phyloP scores from a whole-genome alignment of 768 basidiomycete genomes.

The Heimioporus sp. region DNA sequence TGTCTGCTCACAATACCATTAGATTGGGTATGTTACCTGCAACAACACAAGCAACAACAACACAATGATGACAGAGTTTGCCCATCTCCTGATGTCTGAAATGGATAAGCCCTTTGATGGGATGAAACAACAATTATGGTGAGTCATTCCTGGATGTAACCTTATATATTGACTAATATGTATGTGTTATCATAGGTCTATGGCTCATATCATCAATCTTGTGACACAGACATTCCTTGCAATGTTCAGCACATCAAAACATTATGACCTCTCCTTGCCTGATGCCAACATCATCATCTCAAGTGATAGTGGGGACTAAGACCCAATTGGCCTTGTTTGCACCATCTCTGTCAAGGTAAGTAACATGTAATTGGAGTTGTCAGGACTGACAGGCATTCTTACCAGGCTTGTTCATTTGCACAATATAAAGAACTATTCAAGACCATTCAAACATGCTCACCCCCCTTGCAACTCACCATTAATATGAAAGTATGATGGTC shows the following conservation, averaged over 20 bases:
- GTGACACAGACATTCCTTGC: neutral
- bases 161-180: neutral
- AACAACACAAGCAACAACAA: slow-evolving; percentile 8
- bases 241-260: neutral
- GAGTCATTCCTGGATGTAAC: neutral
- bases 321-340: slow-evolving; percentile 1
- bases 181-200: neutral
- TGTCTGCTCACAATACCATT: too few relatives aligned
- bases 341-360: slow-evolving; percentile 5
- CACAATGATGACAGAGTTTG: slow-evolving; percentile 1
- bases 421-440: slow-evolving; percentile 5
- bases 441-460: neutral
- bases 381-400: neutral
- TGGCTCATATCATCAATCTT: slow-evolving; percentile 6
- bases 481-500: slow-evolving; percentile 9
- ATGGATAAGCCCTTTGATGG: neutral
- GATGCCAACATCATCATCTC: neutral
- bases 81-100: slow-evolving; percentile 10
- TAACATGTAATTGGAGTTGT: neutral
- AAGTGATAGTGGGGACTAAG: neutral
- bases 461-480: slow-evolving; percentile 1
- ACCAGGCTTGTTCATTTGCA: slow-evolving; percentile 1
- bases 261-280: neutral
- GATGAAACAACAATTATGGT: neutral
- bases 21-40: slow-evolving; percentile 35